Evolutionary conservation across 352 stramenopile genomes (phyloP).

Genomic region (Phytophthora podocarpi): DNA sequence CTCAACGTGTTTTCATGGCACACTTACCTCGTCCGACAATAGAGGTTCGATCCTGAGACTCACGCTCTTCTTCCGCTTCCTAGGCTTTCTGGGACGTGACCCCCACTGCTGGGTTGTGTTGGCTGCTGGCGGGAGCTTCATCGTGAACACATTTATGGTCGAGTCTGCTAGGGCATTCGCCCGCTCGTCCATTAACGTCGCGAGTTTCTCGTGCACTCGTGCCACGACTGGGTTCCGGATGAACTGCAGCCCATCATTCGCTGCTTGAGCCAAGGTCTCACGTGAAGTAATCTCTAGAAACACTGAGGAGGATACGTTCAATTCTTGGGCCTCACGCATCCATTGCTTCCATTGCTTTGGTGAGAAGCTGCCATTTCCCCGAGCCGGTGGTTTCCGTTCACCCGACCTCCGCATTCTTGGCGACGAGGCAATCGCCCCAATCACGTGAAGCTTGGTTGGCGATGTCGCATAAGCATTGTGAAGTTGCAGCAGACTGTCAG

Average conservation of each 20-base stretch:
- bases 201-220: constrained; percentile 1
- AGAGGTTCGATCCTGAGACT: constrained; percentile 25
- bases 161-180: not conserved
- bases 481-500: constrained; percentile 15
- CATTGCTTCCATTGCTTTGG: constrained; percentile 21
- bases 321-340: constrained; percentile 28
- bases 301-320: constrained; percentile 12
- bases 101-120: constrained; percentile 13
- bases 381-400: constrained; percentile 1
- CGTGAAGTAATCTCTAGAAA: constrained; percentile 16
- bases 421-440: not conserved
- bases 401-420: constrained; percentile 1
- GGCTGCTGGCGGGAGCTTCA: not conserved
- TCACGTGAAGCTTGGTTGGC: not conserved
- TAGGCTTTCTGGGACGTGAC: not conserved
- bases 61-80: constrained; percentile 2
- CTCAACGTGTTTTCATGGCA: not conserved
- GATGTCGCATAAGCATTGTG: constrained; percentile 15
- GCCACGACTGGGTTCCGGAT: constrained; percentile 12
- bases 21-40: constrained; percentile 27
- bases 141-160: not conserved
- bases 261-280: constrained; percentile 3
- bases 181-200: not conserved
- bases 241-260: constrained; percentile 13
- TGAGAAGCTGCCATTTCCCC: constrained; percentile 4